Evolutionary conservation across 345 rosid species (phyloP), one percentile per base, ranked within the genome.

Genomic region (Citrus mangshanensis): DNA sequence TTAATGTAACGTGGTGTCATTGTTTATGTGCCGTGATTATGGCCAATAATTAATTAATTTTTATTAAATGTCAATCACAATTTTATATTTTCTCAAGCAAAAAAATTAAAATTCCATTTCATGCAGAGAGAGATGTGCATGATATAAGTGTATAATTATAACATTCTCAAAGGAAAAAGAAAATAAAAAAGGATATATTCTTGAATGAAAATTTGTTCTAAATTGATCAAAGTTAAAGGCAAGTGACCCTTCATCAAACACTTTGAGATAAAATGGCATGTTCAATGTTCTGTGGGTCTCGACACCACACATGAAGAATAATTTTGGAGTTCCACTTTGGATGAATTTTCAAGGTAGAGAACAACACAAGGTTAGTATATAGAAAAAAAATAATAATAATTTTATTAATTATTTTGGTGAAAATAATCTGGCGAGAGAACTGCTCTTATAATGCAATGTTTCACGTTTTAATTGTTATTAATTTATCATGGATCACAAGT

Each of bases 291-390:
- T 42, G 1, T 14, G 56, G 30, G 24, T 14, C 34, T 60, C 34
- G 22, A 16, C 77, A 74, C 56, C 77, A 74, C 77, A 74, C 68
- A 34, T 34, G 65, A 12, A 13, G 28, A 72, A 72, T 34, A 72
- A 55, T 55, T 2, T 19, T 40, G 56, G 18, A 6, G 35, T 3
- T 71, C 40, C 40, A 30, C 22, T 42, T 27, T 51, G 16, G 14
- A 28, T 28, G 24, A n/a, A 27, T 16, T 25, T 49, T n/a, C 18
- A 69, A 21, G 1, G 49, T 9, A 9, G 40, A 67, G 38, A 67
- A 3, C 73, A 24, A 32, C 32, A 2, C 25, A 58, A 51, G 19
- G 0, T 13, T 51, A 16, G 19, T 4, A 0, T 4, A 16, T 51
- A 51, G 21, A 4, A 54, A 3, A 42, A 12, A 54, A 3, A 42